Evolutionary conservation across 2,329 filamentous ascomycete species (phyloP), one percentile per base, ranked within the genome.

Genomic region (Neoscytalidium dimidiatum): DNA sequence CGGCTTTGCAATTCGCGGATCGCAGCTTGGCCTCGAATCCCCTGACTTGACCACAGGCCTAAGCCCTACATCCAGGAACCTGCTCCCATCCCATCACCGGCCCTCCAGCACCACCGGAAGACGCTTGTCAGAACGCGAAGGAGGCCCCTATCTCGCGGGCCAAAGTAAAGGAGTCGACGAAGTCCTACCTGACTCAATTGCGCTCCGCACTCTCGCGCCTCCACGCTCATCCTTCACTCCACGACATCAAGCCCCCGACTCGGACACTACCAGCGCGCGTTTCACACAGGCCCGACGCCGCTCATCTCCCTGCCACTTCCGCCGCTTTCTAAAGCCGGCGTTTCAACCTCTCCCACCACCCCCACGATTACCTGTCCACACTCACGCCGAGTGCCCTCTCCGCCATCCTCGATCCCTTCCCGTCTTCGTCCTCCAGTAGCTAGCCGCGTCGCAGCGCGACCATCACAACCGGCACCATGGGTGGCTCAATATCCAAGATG

Each of bases 401-500:
- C 46, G 35, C 26, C 61, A 19, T 51, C 44, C n/a, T 62, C 46
- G 29, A 49, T 43, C 51, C 26, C 51, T 53, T 26, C 29, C 48
- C 41, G n/a, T 41, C 63, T 44, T 52, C 29, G 19, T 8, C 17
- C 21, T 13, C 43, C 43, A 51, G 41, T 19, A 31, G 35, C 41
- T 33, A 60, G 26, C 4, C 56, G 38, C 33, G 56, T 48, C 56
- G 56, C 43, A 14, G 21, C 66, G 57, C 58, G 38, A 49, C 62
- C 35, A 43, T 57, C 43, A 56, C 62, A 19, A 21, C 82, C 67
- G 83, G 82, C 84, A 89, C 74, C 67, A 98, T 98, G 94, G 94
- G 94, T 78, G 91, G 86, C 72, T 88, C 90, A 80, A 85, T 97
- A 78, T 96, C 92, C 70, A 97, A 96, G 82, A 91, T 97, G 84